Evolutionary conservation across 495 filamentous ascomycete species (phyloP).

Genomic region (Cladorrhinum samala): DNA sequence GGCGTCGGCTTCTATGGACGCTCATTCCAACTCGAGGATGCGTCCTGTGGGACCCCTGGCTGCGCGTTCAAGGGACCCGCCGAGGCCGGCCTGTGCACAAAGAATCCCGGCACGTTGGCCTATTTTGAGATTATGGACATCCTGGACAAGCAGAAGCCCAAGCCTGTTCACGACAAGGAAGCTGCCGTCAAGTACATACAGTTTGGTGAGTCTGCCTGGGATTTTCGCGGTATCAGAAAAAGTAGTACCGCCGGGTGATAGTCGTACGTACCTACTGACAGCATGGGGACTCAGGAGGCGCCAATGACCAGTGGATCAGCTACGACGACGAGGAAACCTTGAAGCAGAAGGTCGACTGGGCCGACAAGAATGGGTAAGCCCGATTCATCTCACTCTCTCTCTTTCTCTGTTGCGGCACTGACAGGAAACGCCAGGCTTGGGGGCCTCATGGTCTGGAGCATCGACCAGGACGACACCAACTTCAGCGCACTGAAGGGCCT

Average conservation of each 20-base stretch:
- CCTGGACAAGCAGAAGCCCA: conserved; percentile 7
- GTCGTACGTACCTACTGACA: too few relatives aligned
- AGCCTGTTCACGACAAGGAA: conserved; percentile 15
- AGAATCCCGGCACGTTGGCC: conserved; percentile 25
- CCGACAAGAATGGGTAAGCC: not conserved
- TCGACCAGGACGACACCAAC: too few relatives aligned
- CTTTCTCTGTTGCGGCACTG: not conserved
- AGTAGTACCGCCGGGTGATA: too few relatives aligned
- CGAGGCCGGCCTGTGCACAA: conserved; percentile 26
- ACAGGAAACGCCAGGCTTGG: not conserved
- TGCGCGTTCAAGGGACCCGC: conserved; percentile 26
- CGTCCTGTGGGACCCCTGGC: conserved; percentile 14
- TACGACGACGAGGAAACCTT: conserved; percentile 39
- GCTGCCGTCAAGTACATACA: conserved; percentile 33
- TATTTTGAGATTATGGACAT: conserved; percentile 35
- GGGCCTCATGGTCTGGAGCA: too few relatives aligned
- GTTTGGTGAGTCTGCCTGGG: conserved; percentile 21
- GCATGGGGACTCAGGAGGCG: too few relatives aligned
- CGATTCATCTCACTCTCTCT: not conserved
- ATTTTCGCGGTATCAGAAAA: too few relatives aligned
- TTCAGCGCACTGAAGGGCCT: too few relatives aligned
- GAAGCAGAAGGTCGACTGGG: conserved; percentile 25
- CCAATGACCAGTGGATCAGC: conserved; percentile 43
- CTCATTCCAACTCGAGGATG: conserved; percentile 18
- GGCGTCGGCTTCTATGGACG: conserved; percentile 51